Base-by-base conservation (phyloP, 225 moss, liverwort and hornwort species). In the Marchantia polymorpha region DNA sequence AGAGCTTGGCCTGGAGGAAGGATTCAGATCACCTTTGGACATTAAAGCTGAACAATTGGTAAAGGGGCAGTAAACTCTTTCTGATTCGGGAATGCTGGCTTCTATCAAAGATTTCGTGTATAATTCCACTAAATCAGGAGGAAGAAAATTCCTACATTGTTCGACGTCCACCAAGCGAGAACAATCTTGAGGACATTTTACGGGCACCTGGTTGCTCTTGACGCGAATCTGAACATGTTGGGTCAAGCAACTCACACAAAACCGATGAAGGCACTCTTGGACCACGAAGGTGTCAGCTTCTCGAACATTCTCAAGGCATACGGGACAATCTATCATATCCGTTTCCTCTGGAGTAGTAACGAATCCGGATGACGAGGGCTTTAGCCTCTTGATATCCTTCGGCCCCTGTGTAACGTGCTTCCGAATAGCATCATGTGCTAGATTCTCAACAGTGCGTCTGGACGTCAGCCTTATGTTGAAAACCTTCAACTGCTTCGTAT, bases 11-110 rank as follows among this genome's bases (percentile, higher is more conserved):
- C 81, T 66, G 78, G 17, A 29, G n/a, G 87, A 82, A 66, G 87
- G 76, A 46, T 31, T 82, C 69, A 96, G 75, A 47, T 88, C 90
- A 86, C 88, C 85, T 79, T 88, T 96, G 74, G 90, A 90, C 94
- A 96, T 96, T 81, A 94, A 80, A 12, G 85, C 84, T 27, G 91
- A 94, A 87, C 94, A 94, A 74, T 93, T 92, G 75, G 89, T 85
- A 82, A 90, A 91, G 0, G 96, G 96, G 71, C 96, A 96, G 73
- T 96, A 96, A 22, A 96, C 90, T 84, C 94, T 85, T 30, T 96
- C 94, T 78, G 88, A 84, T 80, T 94, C 96, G 26, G 96, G 96
- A 85, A 96, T 88, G 70, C 83, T 92, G 71, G 94, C 92, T 81
- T 96, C 96, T 50, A 82, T 82, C 50, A 92, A 83, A 53, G 91